These are phyloP conservation scores for Lipomyces starkeyi DNA, from an alignment of 805 yeast species.

Conservation along the genomic window DNA sequence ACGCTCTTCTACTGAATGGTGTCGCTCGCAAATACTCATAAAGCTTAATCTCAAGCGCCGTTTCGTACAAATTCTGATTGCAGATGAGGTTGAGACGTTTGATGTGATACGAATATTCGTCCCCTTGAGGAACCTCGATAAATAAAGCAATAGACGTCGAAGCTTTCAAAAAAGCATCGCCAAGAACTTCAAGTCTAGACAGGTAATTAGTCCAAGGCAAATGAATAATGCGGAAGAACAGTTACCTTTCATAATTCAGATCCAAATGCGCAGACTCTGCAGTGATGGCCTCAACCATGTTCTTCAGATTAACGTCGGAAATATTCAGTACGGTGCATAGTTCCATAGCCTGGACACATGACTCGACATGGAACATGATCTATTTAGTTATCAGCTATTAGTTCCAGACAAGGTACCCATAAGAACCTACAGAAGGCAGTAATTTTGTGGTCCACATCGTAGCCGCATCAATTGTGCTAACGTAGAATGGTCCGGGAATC, in stretches of 20 bases:
- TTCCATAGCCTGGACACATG: conserved; percentile 4
- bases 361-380: conserved; percentile 15
- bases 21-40: conserved; percentile 10
- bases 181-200: conserved; percentile 13
- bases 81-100: conserved; percentile 13
- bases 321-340: background rate
- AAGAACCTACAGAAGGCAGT: conserved; percentile 13
- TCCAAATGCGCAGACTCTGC: conserved; percentile 10
- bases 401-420: background rate
- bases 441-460: conserved; percentile 8
- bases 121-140: conserved; percentile 6
- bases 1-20: conserved; percentile 14
- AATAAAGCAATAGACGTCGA: conserved; percentile 14
- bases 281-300: conserved; percentile 14
- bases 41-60: conserved; percentile 4
- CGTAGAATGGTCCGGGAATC: conserved; percentile 14
- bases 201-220: background rate
- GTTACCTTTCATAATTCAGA: conserved; percentile 11
- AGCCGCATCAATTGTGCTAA: conserved; percentile 13
- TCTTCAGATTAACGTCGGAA: background rate
- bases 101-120: conserved; percentile 13
- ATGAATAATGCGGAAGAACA: background rate
- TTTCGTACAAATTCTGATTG: conserved; percentile 16
- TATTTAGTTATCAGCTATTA: background rate
- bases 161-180: conserved; percentile 19